Evolutionary conservation across 805 yeast genomes (phyloP).

Genomic region (Yamadazyma kitorensis): DNA sequence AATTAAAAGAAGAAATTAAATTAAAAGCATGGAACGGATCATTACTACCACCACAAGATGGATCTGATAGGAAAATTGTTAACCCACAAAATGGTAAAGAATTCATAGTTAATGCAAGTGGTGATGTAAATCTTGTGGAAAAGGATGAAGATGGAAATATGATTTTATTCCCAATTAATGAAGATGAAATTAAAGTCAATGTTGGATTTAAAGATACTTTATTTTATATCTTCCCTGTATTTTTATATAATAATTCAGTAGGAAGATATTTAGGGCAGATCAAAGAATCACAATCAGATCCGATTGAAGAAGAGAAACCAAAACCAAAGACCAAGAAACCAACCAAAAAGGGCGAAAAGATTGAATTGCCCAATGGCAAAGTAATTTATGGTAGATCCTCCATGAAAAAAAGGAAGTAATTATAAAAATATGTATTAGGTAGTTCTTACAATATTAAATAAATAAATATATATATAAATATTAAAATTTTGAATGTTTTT

Average conservation of each 20-base stretch:
- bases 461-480: conserved; percentile 3
- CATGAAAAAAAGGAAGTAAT: conserved; percentile 11
- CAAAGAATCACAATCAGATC: conserved; percentile 8
- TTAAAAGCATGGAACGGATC: conserved; percentile 56
- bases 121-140: conserved; percentile 53
- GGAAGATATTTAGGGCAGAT: conserved; percentile 30
- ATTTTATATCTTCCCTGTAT: conserved; percentile 39
- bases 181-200: conserved; percentile 42
- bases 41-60: conserved; percentile 48
- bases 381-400: conserved; percentile 37
- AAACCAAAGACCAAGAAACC: conserved; percentile 29
- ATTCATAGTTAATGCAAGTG: conserved; percentile 56
- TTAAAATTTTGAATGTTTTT: too few species aligned
- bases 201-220: conserved; percentile 53
- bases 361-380: conserved; percentile 61
- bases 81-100: conserved; percentile 46
- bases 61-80: conserved; percentile 41
- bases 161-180: conserved; percentile 38
- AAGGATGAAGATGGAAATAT: conserved; percentile 33
- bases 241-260: conserved; percentile 43
- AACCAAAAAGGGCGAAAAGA: conserved; percentile 39
- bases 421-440: conserved; percentile 1
- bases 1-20: conserved; percentile 50
- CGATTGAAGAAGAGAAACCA: conserved; percentile 12
- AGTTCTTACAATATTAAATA: too few species aligned